These are phyloP conservation scores for Volvox africanus DNA, from an alignment of 139 green algal genomes.

Conservation along the genomic window DNA sequence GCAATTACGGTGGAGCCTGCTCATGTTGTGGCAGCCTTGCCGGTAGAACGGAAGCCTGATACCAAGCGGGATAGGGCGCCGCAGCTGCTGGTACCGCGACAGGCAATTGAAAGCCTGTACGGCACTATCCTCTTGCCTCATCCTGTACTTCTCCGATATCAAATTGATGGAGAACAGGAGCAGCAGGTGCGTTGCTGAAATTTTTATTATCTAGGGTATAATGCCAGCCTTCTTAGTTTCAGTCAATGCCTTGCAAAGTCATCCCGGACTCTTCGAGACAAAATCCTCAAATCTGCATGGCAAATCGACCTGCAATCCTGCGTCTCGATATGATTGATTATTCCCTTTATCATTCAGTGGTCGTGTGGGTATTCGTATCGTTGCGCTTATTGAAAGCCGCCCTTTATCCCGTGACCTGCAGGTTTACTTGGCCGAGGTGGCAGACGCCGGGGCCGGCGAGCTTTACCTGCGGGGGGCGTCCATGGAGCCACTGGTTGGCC, in stretches of 20 bases:
- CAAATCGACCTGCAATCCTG: too few species aligned
- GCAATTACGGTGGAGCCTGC: neutral
- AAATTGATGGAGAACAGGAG: constrained; percentile 9
- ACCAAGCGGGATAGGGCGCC: neutral
- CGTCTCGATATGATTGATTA: neutral
- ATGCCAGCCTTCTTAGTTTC: too few species aligned
- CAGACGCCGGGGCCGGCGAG: neutral
- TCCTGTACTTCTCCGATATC: constrained; percentile 7
- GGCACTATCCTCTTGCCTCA: constrained; percentile 2
- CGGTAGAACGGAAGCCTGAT: constrained; percentile 5
- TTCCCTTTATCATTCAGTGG: neutral
- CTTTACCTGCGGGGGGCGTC: neutral
- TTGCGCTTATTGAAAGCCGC: neutral
- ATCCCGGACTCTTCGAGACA: too few species aligned
- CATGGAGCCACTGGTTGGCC: neutral
- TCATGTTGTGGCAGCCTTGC: neutral
- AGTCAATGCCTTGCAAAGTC: too few species aligned
- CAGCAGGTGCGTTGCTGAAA: neutral
- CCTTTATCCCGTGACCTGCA: neutral
- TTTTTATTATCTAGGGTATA: too few species aligned
- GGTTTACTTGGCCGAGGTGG: constrained; percentile 37
- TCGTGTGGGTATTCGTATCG: neutral
- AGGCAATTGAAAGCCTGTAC: constrained; percentile 22
- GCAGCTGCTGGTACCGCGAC: constrained; percentile 1
- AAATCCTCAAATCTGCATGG: too few species aligned